Evolutionary conservation across 495 filamentous ascomycete species (phyloP).

Genomic region (Lophium mytilinum): DNA sequence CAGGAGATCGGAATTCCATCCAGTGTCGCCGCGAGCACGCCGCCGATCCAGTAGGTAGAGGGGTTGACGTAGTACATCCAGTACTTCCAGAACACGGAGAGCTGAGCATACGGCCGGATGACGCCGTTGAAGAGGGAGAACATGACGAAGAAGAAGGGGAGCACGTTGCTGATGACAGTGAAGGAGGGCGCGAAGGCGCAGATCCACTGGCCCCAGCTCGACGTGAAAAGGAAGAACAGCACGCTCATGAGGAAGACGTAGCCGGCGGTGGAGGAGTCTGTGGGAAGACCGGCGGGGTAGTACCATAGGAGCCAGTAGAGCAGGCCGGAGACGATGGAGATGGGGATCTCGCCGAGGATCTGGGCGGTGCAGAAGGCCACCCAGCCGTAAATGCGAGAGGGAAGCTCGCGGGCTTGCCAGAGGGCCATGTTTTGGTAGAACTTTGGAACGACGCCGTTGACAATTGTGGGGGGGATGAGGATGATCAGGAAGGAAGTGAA

Average conservation of each 20-base stretch:
- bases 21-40: constrained; percentile 58
- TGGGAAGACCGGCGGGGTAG: constrained; percentile 63
- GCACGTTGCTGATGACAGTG: constrained; percentile 69
- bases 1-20: constrained; percentile 50
- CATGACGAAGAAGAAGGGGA: constrained; percentile 76
- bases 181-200: constrained; percentile 72
- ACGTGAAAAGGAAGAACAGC: constrained; percentile 72
- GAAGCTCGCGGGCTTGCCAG: constrained; percentile 69
- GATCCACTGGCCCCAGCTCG: constrained; percentile 78
- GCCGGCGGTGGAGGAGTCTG: constrained; percentile 54
- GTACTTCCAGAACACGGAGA: constrained; percentile 36
- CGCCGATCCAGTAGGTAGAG: constrained; percentile 58
- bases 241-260: constrained; percentile 81
- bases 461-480: constrained; percentile 58
- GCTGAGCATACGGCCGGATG: constrained; percentile 34
- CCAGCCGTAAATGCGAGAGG: constrained; percentile 75
- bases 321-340: constrained; percentile 51
- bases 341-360: constrained; percentile 69
- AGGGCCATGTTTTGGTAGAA: constrained; percentile 71
- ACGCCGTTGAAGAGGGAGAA: constrained; percentile 71
- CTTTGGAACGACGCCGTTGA: constrained; percentile 75
- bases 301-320: constrained; percentile 79
- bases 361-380: constrained; percentile 72
- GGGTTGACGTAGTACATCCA: constrained; percentile 40
- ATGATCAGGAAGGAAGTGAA: constrained; percentile 71